Conservation (phyloP, 2,329 filamentous ascomycete genomes). For the Raffaelea deltoideospora region DNA sequence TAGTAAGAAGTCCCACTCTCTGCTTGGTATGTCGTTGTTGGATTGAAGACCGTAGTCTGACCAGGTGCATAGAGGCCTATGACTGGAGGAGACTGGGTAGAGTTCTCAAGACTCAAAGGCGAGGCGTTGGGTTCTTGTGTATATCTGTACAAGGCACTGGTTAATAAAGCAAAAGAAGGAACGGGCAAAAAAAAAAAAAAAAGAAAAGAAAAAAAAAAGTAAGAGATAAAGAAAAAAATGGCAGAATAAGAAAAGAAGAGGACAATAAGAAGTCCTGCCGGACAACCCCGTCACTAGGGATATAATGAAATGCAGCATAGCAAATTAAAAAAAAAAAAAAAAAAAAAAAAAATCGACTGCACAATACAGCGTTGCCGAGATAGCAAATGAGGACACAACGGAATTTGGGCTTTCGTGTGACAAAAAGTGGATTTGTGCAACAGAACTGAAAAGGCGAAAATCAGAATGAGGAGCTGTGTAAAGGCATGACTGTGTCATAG, state of each 20-base stretch:
- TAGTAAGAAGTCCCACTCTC: slow-evolving; percentile 33
- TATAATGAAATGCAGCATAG: too few species aligned
- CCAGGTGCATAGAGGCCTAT: slow-evolving; percentile 33
- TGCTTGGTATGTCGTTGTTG: slow-evolving; percentile 30
- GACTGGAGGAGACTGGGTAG: slow-evolving; percentile 33
- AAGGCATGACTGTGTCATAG: too few species aligned
- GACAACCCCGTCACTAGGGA: too few species aligned
- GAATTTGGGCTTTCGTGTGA: not conserved
- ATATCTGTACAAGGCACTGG: slow-evolving; percentile 25
- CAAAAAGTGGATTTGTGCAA: not conserved
- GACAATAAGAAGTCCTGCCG: not conserved
- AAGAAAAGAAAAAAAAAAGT: not conserved
- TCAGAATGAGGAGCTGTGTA: too few species aligned
- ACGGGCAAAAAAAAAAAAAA: not conserved
- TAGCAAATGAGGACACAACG: not conserved
- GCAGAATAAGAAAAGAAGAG: not conserved
- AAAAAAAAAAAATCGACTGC: too few species aligned
- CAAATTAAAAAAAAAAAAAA: not conserved
- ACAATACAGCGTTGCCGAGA: not conserved
- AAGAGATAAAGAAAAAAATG: not conserved
- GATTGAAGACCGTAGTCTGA: slow-evolving; percentile 27
- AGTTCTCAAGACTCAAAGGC: slow-evolving; percentile 36
- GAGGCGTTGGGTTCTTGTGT: slow-evolving; percentile 36
- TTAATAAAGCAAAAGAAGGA: not conserved
- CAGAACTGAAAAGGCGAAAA: too few species aligned